Conservation (phyloP, 257 asterid species). For the Solanum medicagineum region DNA sequence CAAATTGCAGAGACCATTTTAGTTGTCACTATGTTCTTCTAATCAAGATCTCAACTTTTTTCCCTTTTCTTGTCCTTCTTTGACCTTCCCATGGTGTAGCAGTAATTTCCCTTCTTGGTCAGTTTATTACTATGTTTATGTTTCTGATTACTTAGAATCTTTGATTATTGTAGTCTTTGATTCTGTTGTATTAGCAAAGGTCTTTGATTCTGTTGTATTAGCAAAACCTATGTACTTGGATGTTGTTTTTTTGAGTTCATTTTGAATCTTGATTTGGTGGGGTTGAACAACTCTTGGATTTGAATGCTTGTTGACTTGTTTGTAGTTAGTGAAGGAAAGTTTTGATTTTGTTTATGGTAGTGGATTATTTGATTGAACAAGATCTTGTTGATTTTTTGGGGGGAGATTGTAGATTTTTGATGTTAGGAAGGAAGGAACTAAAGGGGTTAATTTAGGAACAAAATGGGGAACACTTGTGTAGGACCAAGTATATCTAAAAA, state of each 20-base stretch:
- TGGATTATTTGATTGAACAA: background rate
- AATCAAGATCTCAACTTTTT: conserved; percentile 1
- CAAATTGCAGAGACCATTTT: background rate
- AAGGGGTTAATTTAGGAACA: background rate
- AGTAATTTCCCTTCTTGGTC: background rate
- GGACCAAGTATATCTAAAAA: conserved; percentile 8
- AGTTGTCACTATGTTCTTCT: background rate
- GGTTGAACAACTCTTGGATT: background rate
- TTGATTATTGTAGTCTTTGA: background rate
- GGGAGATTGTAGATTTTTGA: background rate
- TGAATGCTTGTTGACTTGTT: background rate
- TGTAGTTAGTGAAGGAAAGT: background rate
- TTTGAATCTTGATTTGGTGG: background rate
- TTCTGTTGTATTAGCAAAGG: background rate
- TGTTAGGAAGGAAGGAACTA: background rate
- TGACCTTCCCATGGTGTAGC: background rate
- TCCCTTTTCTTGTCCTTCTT: background rate
- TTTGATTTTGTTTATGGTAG: background rate
- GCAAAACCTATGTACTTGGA: background rate
- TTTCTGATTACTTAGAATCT: background rate
- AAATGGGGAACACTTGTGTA: conserved; percentile 9
- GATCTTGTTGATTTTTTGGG: background rate
- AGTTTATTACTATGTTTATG: background rate
- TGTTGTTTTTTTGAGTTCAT: background rate
- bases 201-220: background rate